Evolutionary conservation across 495 filamentous ascomycete species (phyloP), one percentile per base, ranked within the genome.

Genomic region (Mycothermus thermophilus): DNA sequence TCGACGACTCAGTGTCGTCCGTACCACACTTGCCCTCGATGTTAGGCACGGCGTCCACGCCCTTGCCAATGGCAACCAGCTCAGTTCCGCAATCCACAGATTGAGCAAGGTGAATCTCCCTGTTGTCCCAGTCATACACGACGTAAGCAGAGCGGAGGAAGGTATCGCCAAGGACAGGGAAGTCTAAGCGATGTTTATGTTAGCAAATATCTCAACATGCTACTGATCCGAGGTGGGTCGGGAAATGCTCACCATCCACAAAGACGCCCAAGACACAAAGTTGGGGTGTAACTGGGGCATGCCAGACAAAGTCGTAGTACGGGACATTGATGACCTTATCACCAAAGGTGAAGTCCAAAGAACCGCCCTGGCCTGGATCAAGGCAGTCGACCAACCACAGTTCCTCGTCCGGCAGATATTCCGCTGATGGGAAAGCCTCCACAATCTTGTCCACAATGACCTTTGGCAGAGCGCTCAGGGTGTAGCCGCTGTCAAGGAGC

Each of bases 141-240:
- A 92, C 82, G 46, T 94, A 97, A 0, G 86, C 83, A 12, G 79
- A 80, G 39, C 90, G 75, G 7, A 97, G 63, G 63, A 95, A 94
- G 1, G 88, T 94, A 51, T 95, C 88, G n/a, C 90, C 90, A 18
- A 97, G 65, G 10, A 93, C 19, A 55, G 59, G 12, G 62, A 51
- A 29, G 62, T 69, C 34, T 36, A 16, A 10, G n/a, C n/a, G 72
- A 67, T 22, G 77, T n/a, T 23, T 4, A 11, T 25, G 22, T 34
- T 11, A 34, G 32, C 14, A 12, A 4, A n/a, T n/a, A n/a, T n/a
- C n/a, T n/a, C 26, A 7, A 12, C 26, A 8, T 9, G 3, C 6
- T 12, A 17, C 8, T 11, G 12, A 0, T 16, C 13, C 8, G 4
- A 33, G 5, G 29, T 8, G 13, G 4, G 3, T n/a, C 11, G 29